Evolutionary conservation across 2,329 filamentous ascomycete species (phyloP).

Genomic region (Calonectria hongkongensis): DNA sequence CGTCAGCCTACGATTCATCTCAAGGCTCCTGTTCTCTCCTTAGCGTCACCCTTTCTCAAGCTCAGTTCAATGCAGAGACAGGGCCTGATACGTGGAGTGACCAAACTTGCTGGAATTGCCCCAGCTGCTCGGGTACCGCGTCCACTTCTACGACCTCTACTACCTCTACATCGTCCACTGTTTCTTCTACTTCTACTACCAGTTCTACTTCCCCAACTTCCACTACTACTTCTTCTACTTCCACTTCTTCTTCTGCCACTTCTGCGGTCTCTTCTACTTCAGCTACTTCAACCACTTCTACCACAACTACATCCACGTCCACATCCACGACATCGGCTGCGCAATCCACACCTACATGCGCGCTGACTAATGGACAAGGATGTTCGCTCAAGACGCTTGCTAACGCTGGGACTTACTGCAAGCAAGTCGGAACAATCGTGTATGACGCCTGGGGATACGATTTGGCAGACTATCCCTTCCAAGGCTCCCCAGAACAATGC

Average conservation of each 20-base stretch:
- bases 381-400: conserved; percentile 31
- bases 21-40: conserved; percentile 37
- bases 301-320: not conserved
- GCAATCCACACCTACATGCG: conserved; percentile 30
- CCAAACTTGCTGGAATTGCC: conserved; percentile 46
- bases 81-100: conserved; percentile 40
- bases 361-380: conserved; percentile 38
- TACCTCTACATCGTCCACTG: conserved; percentile 8
- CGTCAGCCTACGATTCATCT: conserved; percentile 39
- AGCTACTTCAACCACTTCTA: not conserved
- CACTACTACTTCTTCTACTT: not conserved
- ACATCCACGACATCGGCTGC: conserved; percentile 24
- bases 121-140: conserved; percentile 28
- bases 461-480: conserved; percentile 33
- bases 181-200: not conserved
- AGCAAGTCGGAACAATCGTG: conserved; percentile 26
- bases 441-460: conserved; percentile 36
- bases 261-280: conserved; percentile 15
- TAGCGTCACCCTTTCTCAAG: conserved; percentile 19
- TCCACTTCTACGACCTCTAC: not conserved
- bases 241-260: not conserved
- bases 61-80: conserved; percentile 31
- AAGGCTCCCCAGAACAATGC: conserved; percentile 40
- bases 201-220: no score
- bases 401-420: conserved; percentile 20